Base-by-base conservation (phyloP, 192 early-diverging fungal species). In the Dispira simplex region DNA sequence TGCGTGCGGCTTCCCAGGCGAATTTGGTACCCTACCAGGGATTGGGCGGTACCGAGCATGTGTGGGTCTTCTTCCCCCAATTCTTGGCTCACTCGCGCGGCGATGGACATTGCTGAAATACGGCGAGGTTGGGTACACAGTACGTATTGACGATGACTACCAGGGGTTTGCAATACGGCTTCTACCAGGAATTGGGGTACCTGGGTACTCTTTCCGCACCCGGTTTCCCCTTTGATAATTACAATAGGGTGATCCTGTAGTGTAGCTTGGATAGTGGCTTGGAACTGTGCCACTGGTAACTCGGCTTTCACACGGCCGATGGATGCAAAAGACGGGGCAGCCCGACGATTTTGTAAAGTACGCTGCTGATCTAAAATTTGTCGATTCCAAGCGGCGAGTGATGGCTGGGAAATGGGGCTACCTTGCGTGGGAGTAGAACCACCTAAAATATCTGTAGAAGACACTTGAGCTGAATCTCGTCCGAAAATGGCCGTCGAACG, bases 21-120 rank as follows among this genome's bases (percentile, higher is more conserved):
- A 51, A 92, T 84, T 56, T 79, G 78, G 70, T 90, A 92, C 11
- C 89, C 89, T 12, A 92, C 84, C 59, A 81, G 70, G 0, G 83
- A 69, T 18, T 74, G 71, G 32, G 67, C 63, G 20, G 78, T 73
- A 12, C 82, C 83, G 5, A 74, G 73, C 27, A 73, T 68, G 26
- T 71, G 67, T 27, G 74, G 63, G 0, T 54, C 46, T 43, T 26
- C 47, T 65, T 91, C 88, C 2, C 85, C 85, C 67, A 90, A 70
- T 72, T 92, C 89, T 12, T 75, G 67, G 5, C 82, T 82, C 1
- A 92, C 90, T 46, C 89, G 76, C n/a, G 77, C 71, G 0, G 89
- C 84, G 63, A 92, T 85, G 11, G 90, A 90, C 55, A 81, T 81
- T 49, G 89, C 89, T 20, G 88, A 90, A 51, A 92, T 90, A 60